Conservation (phyloP, 495 filamentous ascomycete genomes). For the Penicillium robsamsonii region DNA sequence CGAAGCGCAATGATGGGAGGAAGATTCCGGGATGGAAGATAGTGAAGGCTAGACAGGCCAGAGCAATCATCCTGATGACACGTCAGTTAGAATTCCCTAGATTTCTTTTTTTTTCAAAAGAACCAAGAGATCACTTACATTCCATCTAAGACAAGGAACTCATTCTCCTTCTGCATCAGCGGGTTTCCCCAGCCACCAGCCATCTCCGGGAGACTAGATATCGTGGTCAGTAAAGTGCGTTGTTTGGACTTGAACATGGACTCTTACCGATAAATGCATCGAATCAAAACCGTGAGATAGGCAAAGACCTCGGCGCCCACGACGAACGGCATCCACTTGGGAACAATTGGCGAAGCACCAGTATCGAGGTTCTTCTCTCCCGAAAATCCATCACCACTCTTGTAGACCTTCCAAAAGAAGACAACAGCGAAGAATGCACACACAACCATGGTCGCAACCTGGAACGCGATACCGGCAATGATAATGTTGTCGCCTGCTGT, state of each 20-base stretch:
- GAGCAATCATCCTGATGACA: conserved; percentile 44
- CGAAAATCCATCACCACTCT: conserved; percentile 30
- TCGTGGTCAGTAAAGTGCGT: background rate
- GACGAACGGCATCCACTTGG: conserved; percentile 51
- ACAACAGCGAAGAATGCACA: conserved; percentile 54
- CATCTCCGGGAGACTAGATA: conserved; percentile 57
- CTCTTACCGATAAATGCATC: conserved; percentile 63
- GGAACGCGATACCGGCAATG: conserved; percentile 68
- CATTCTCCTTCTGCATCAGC: conserved; percentile 62
- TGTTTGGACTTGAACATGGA: background rate
- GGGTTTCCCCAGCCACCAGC: conserved; percentile 63
- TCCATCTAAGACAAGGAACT: conserved; percentile 60
- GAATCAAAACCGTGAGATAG: conserved; percentile 58
- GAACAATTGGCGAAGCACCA: conserved; percentile 19
- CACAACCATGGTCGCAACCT: conserved; percentile 60
- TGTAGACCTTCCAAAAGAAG: conserved; percentile 47
- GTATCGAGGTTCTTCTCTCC: conserved; percentile 32
- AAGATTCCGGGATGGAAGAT: conserved; percentile 50
- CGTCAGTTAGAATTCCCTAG: background rate
- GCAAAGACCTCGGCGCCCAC: conserved; percentile 51
- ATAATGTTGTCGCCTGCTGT: conserved; percentile 59
- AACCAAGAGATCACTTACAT: conserved; percentile 34
- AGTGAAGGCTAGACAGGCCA: conserved; percentile 46
- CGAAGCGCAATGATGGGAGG: conserved; percentile 44
- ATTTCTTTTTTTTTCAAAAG: background rate